Evolutionary conservation across 805 yeast genomes (phyloP).

Genomic region (Saccharomycopsis fibuligera): DNA sequence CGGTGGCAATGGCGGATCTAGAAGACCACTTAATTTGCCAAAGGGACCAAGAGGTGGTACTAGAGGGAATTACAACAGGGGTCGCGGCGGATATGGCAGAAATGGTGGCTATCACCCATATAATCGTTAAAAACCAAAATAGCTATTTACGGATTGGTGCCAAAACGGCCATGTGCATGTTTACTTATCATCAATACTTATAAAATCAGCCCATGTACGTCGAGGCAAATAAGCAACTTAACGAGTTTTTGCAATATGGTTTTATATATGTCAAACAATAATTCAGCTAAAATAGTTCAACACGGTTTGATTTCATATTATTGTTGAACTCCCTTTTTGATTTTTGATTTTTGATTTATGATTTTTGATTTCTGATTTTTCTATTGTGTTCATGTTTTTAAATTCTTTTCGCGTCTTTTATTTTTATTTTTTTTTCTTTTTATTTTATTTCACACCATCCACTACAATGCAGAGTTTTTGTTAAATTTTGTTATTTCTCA

Average conservation of each 20-base stretch:
- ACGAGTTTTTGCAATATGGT: no score
- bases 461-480: no score
- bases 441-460: neutral
- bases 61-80: slow-evolving; percentile 8
- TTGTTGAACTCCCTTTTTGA: no score
- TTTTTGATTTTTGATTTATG: neutral
- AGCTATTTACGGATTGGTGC: no score
- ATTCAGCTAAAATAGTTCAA: no score
- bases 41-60: slow-evolving; percentile 16
- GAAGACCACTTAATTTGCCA: slow-evolving; percentile 8
- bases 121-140: slow-evolving; percentile 21
- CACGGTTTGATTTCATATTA: no score
- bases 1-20: neutral
- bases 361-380: neutral
- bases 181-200: no score
- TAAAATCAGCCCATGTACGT: no score
- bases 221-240: no score
- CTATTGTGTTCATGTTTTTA: neutral
- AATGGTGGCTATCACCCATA: slow-evolving; percentile 30
- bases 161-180: no score
- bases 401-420: neutral
- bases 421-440: neutral
- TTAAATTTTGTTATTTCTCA: no score
- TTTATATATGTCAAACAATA: no score
- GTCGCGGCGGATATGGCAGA: slow-evolving; percentile 14